These are phyloP conservation scores for Phytophthora podocarpi DNA, from an alignment of 352 stramenopile genomes.

Conservation along the genomic window DNA sequence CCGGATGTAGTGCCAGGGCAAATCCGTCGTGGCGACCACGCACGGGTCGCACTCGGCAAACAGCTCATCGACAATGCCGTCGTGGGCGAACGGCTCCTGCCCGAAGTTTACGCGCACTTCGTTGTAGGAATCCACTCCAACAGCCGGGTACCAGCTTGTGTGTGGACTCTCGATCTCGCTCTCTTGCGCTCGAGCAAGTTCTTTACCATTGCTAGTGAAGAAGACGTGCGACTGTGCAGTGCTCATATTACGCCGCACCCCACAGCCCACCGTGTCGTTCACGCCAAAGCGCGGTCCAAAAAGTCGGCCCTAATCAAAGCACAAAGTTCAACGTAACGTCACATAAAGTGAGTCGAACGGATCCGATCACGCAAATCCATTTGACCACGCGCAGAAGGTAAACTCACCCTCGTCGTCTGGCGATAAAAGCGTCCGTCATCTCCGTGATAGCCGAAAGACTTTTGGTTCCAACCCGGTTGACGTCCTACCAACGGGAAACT, in stretches of 20 bases:
- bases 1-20: constrained; percentile 64
- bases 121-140: constrained; percentile 83
- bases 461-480: constrained; percentile 72
- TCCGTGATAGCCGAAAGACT: constrained; percentile 82
- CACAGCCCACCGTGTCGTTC: constrained; percentile 77
- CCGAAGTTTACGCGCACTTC: constrained; percentile 86
- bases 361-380: neutral
- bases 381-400: neutral
- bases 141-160: constrained; percentile 71
- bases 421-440: constrained; percentile 78
- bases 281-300: constrained; percentile 67
- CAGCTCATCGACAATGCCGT: constrained; percentile 53
- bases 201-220: constrained; percentile 72
- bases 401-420: constrained; percentile 48
- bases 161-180: constrained; percentile 46
- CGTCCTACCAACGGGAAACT: constrained; percentile 63
- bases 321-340: neutral
- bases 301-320: constrained; percentile 43
- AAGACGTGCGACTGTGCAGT: constrained; percentile 53
- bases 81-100: constrained; percentile 66
- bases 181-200: constrained; percentile 32
- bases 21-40: constrained; percentile 19
- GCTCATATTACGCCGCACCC: constrained; percentile 51
- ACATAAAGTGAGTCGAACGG: constrained; percentile 10
- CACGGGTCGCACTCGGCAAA: constrained; percentile 51